phyloP scores from a whole-genome alignment of 1,284 basidiomycete species.

The Trichosporon sp. region DNA sequence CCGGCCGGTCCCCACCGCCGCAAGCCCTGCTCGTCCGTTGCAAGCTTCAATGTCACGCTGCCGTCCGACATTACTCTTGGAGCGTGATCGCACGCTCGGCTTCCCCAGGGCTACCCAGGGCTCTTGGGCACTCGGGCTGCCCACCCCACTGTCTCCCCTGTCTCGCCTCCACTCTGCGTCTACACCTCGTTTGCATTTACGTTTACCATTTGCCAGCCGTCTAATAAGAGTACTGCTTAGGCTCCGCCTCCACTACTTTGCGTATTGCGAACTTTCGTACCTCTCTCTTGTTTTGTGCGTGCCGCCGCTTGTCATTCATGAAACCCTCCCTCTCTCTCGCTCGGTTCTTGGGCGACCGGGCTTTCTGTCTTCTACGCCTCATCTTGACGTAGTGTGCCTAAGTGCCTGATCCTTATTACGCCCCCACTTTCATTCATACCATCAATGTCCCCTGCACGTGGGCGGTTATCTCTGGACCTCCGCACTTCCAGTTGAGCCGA shows the following conservation, averaged over 20 bases:
- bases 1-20: background rate
- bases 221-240: background rate
- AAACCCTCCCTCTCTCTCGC: background rate
- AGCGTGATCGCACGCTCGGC: background rate
- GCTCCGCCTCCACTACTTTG: background rate
- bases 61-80: conserved; percentile 10
- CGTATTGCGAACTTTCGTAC: background rate
- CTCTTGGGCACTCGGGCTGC: background rate
- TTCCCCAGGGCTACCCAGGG: background rate
- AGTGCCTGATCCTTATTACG: conserved; percentile 1
- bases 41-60: background rate
- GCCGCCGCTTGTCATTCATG: background rate
- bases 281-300: background rate
- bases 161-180: background rate
- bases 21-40: background rate
- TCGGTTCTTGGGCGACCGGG: background rate
- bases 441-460: background rate
- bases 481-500: background rate
- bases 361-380: background rate
- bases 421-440: background rate
- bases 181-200: conserved; percentile 10
- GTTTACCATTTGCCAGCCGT: conserved; percentile 2
- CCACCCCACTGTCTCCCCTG: background rate
- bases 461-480: background rate
- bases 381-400: background rate